A percentile compares a stretch with the other conserved stretches of the same genome.
phyloP scores from a whole-genome alignment of 1,284 basidiomycete genomes.

The Chalciporus sp. region DNA sequence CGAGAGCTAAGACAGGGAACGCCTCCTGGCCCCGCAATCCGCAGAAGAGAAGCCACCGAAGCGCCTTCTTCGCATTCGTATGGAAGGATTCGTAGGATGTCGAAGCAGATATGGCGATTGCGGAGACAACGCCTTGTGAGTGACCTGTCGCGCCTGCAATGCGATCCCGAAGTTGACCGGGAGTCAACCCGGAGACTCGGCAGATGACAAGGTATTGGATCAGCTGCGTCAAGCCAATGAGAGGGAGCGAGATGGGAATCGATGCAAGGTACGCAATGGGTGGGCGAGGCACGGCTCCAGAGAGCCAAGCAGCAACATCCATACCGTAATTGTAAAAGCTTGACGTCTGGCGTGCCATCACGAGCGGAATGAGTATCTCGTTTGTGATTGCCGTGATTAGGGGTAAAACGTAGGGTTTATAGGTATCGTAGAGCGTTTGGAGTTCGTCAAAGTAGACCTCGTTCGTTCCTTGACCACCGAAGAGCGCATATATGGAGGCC shows the following conservation, averaged over 20 bases:
- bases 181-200: slow-evolving; percentile 73
- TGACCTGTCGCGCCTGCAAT: slow-evolving; percentile 93
- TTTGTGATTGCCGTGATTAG: slow-evolving; percentile 69
- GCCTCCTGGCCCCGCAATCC: slow-evolving; percentile 92
- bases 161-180: slow-evolving; percentile 77
- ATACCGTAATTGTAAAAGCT: slow-evolving; percentile 83
- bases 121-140: slow-evolving; percentile 95
- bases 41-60: slow-evolving; percentile 92
- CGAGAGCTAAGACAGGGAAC: slow-evolving; percentile 92
- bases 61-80: slow-evolving; percentile 79
- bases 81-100: slow-evolving; percentile 74
- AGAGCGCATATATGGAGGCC: slow-evolving; percentile 89
- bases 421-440: slow-evolving; percentile 88
- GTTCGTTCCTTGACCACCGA: slow-evolving; percentile 98
- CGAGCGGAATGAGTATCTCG: slow-evolving; percentile 75
- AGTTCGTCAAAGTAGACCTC: slow-evolving; percentile 98
- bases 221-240: slow-evolving; percentile 96
- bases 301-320: slow-evolving; percentile 85
- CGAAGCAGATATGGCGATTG: slow-evolving; percentile 85
- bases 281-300: slow-evolving; percentile 70
- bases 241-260: slow-evolving; percentile 91
- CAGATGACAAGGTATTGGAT: slow-evolving; percentile 88
- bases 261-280: slow-evolving; percentile 89
- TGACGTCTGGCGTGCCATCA: slow-evolving; percentile 60
- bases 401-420: slow-evolving; percentile 81